Base-by-base conservation (phyloP, 2,329 filamentous ascomycete genomes). In the Epichloe festucae region DNA sequence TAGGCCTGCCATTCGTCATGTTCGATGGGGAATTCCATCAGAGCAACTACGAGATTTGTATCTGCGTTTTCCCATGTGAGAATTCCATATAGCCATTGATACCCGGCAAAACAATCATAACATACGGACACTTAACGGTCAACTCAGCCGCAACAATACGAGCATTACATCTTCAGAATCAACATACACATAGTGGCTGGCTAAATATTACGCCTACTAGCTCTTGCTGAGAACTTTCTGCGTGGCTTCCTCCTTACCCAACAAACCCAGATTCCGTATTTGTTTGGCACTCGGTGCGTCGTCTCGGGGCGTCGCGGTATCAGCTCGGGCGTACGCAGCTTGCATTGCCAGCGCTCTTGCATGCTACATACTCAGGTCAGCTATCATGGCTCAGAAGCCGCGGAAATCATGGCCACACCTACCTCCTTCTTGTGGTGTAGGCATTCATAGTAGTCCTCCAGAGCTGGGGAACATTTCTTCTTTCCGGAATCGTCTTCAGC, bases 351-450 rank as follows among this genome's bases (percentile, higher is more conserved):
- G 74, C 55, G 85, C 82, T 73, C 90, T 84, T 51, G 87, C 82
- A 63, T 83, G 84, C 91, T 95, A 62, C 4, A 35, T 19, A 31
- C 60, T 38, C 21, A 34, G 35, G 21, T 55, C 19, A 57, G 63
- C 40, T 62, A 55, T 55, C 46, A 31, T 21, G 31, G 19, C 5
- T 17, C 6, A 15, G 44, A 21, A n/a, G 8, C 27, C 8, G n/a
- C 17, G 12, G 45, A 34, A 3, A 38, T 14, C 5, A 43, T 39
- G 15, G 46, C 15, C 27, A 15, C 12, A 70, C 80, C 53, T 64
- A 97, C 93, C 88, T 98, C 93, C 76, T 98, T 98, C 77, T 86
- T 89, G 77, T 98, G 93, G 70, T 98, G 93, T 66, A 98, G 74
- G 71, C 94, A 98, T 75, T 98, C 93, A 69, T 96, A 95, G 76